These are phyloP conservation scores for Geotrichum histeridarum DNA, from an alignment of 1,139 yeast genomes.

Conservation along the genomic window DNA sequence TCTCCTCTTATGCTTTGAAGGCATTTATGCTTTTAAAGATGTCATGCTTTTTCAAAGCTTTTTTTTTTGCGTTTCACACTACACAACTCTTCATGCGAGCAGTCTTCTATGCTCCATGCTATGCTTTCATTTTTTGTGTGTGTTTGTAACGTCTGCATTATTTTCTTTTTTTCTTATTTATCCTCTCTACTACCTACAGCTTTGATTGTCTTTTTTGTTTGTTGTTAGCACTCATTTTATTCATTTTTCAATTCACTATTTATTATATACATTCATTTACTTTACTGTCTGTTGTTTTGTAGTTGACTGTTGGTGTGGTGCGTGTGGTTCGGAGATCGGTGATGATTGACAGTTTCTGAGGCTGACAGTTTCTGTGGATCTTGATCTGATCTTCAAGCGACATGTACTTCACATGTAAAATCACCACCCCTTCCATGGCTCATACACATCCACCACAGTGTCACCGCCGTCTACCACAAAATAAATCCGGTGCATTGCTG, in stretches of 20 bases:
- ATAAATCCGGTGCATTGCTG: slow-evolving; percentile 58
- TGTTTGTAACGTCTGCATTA: no score
- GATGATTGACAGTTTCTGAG: no score
- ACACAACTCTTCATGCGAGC: no score
- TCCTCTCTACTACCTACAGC: no score
- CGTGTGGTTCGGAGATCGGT: no score
- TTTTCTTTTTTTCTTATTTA: no score
- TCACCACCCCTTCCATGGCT: slow-evolving; percentile 61
- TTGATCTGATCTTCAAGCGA: not conserved
- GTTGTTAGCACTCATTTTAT: not conserved
- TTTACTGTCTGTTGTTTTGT: not conserved
- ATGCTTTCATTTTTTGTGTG: no score
- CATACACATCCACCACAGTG: slow-evolving; percentile 61
- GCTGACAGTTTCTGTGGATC: no score
- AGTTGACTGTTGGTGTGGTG: no score
- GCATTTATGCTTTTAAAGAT: not conserved
- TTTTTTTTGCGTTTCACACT: not conserved
- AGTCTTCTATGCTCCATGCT: no score
- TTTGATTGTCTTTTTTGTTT: not conserved
- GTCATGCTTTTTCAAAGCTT: not conserved
- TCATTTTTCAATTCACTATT: not conserved
- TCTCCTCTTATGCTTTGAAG: not conserved
- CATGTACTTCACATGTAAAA: no score
- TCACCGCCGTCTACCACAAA: slow-evolving; percentile 48
- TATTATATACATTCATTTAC: not conserved